Evolutionary conservation across 257 asterid genomes (phyloP).

Genomic region (Solanum pennellii): DNA sequence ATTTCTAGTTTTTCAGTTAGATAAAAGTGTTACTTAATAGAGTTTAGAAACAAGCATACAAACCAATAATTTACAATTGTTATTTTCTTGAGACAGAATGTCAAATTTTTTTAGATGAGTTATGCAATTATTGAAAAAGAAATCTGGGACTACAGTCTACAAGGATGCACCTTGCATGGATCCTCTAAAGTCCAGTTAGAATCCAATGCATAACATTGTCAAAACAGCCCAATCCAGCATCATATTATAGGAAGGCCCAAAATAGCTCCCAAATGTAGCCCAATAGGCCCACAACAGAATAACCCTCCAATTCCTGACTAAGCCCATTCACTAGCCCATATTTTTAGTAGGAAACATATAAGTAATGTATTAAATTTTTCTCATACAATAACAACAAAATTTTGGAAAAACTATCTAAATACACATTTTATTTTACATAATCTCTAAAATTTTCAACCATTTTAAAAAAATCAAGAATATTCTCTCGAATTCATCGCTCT

Average conservation of each 20-base stretch:
- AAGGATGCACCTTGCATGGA: background rate
- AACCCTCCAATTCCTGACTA: background rate
- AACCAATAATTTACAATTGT: background rate
- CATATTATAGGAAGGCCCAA: background rate
- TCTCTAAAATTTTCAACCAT: no score
- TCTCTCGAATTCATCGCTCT: no score
- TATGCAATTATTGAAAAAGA: no score
- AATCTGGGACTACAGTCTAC: background rate
- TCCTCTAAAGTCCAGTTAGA: background rate
- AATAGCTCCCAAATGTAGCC: background rate
- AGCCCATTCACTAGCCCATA: no score
- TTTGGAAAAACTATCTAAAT: no score
- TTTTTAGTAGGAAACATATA: no score
- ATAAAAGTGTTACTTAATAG: no score
- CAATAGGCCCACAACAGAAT: background rate
- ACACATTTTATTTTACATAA: no score
- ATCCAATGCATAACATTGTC: background rate
- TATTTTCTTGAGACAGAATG: background rate
- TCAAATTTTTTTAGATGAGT: background rate
- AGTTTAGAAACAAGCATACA: background rate
- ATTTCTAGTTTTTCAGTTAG: background rate
- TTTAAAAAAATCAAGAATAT: no score
- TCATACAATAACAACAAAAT: no score
- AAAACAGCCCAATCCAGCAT: background rate
- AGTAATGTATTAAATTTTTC: no score